phyloP scores from a whole-genome alignment of 179 eudicot species.

The Spinacia oleracea region DNA sequence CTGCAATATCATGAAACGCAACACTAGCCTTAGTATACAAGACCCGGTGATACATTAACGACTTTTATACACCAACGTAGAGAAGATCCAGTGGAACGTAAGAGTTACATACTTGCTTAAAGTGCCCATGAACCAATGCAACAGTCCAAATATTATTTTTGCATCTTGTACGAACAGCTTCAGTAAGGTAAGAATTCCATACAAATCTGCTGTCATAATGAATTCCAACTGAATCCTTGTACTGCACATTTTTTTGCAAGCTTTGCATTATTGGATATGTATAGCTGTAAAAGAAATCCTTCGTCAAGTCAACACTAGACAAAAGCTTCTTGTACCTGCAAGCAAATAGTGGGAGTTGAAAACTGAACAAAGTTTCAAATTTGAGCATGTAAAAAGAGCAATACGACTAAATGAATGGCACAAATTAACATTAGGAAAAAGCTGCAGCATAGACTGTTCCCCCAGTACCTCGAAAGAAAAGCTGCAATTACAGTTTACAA shows the following conservation, averaged over 20 bases:
- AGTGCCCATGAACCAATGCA: conserved; percentile 89
- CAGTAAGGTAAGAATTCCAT: conserved; percentile 93
- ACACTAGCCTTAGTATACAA: conserved; percentile 1
- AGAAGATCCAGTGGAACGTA: conserved; percentile 10
- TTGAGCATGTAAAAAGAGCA: background rate
- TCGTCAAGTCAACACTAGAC: conserved; percentile 93
- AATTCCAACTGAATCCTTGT: conserved; percentile 63
- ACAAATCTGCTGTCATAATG: conserved; percentile 89
- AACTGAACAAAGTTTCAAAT: background rate
- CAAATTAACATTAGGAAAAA: too few relatives aligned
- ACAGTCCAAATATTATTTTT: conserved; percentile 91
- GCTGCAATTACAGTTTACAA: background rate
- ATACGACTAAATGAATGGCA: background rate
- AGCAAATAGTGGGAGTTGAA: conserved; percentile 2
- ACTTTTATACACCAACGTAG: background rate
- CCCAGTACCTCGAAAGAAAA: background rate
- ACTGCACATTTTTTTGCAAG: conserved; percentile 83
- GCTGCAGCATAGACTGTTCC: background rate
- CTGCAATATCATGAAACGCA: background rate
- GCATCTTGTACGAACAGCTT: conserved; percentile 83
- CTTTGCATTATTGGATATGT: conserved; percentile 96
- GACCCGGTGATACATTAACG: conserved; percentile 7
- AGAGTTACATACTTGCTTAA: conserved; percentile 69
- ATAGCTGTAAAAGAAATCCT: conserved; percentile 95
- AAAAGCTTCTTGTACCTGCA: conserved; percentile 99